Evolutionary conservation across 1,139 yeast genomes (phyloP).

Genomic region (Debaryomycetaceae sp.): DNA sequence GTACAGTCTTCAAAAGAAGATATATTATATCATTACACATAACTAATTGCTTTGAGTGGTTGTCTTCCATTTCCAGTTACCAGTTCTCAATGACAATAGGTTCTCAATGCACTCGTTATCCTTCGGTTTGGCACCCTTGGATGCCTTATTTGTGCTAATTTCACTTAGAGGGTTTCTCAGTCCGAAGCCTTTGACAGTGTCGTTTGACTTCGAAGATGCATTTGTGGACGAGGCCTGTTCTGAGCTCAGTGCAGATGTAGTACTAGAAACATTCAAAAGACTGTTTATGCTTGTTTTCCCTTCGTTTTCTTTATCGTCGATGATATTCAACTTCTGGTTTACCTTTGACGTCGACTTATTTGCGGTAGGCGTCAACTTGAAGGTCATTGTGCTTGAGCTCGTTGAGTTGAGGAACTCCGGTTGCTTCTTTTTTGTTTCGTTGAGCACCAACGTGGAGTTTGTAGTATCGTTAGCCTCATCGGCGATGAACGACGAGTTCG

Average conservation of each 20-base stretch:
- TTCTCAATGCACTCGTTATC: slow-evolving; percentile 38
- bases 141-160: slow-evolving; percentile 15
- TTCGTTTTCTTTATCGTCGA: slow-evolving; percentile 13
- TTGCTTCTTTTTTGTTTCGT: slow-evolving; percentile 39
- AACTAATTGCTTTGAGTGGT: neutral
- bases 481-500: slow-evolving; percentile 15
- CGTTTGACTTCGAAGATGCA: neutral
- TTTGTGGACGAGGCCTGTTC: neutral
- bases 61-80: slow-evolving; percentile 27
- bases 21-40: slow-evolving; percentile 2
- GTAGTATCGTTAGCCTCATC: slow-evolving; percentile 18
- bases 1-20: neutral
- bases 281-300: slow-evolving; percentile 10
- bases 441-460: slow-evolving; percentile 23
- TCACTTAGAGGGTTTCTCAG: slow-evolving; percentile 29
- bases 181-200: slow-evolving; percentile 7
- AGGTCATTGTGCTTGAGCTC: slow-evolving; percentile 36
- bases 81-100: slow-evolving; percentile 41
- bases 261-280: slow-evolving; percentile 15
- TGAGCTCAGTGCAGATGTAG: slow-evolving; percentile 6
- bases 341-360: slow-evolving; percentile 9
- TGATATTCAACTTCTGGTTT: slow-evolving; percentile 12
- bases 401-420: slow-evolving; percentile 32
- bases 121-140: slow-evolving; percentile 9
- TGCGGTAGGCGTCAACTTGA: slow-evolving; percentile 34